A percentile compares a stretch with the other conserved stretches of the same genome.
Conservation (phyloP, 129 eudicot genomes). For the Chrysanthemum lavandulifolium region DNA sequence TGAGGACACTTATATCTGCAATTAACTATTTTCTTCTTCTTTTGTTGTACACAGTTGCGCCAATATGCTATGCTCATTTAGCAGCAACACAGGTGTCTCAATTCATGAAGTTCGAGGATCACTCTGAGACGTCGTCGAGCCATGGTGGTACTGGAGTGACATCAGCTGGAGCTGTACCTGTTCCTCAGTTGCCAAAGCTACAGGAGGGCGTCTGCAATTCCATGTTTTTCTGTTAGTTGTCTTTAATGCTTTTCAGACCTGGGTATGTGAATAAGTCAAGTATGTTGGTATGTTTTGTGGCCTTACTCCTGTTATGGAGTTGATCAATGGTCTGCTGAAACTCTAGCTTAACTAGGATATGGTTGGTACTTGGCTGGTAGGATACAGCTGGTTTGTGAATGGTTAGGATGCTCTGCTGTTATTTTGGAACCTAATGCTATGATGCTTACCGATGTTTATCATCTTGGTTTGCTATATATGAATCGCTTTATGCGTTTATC, state of each 20-base stretch:
- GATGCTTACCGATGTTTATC: neutral
- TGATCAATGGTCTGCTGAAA: neutral
- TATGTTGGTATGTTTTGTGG: neutral
- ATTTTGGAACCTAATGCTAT: neutral
- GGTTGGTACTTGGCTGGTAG: constrained; percentile 9
- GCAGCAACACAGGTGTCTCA: constrained; percentile 78
- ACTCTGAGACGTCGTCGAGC: constrained; percentile 60
- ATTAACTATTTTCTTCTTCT: neutral
- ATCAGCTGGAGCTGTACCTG: constrained; percentile 51
- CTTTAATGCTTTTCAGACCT: neutral
- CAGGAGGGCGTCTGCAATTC: constrained; percentile 48
- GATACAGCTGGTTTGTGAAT: neutral
- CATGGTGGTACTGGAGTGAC: constrained; percentile 56
- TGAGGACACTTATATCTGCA: neutral
- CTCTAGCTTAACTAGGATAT: neutral
- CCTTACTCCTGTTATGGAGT: constrained; percentile 4
- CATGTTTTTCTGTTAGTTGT: constrained; percentile 69
- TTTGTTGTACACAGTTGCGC: constrained; percentile 47
- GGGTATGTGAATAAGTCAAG: constrained; percentile 21
- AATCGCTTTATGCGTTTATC: too few relatives aligned
- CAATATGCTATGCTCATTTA: constrained; percentile 74
- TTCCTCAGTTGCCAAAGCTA: constrained; percentile 60
- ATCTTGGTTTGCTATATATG: neutral
- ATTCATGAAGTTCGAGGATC: constrained; percentile 70
- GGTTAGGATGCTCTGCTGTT: neutral